Evolutionary conservation across 129 eudicot species (phyloP), one percentile per base, ranked within the genome.

Genomic region (Chrysanthemum lavandulifolium): DNA sequence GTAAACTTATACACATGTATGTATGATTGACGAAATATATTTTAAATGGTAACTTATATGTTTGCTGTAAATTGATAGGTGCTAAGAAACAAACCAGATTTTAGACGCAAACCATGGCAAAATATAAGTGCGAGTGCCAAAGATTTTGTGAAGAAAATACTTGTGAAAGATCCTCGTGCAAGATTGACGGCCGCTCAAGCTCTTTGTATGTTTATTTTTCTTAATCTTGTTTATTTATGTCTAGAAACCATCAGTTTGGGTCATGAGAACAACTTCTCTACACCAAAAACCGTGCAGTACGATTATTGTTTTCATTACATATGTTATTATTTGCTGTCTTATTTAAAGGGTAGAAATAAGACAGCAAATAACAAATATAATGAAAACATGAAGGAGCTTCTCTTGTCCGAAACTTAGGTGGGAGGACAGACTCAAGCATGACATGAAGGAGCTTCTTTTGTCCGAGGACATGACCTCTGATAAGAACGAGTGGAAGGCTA

Each of bases 121-220:
- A 75, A 68, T 45, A 84, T 90, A 27, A 94, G 97, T 79, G 51
- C 73, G 50, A 81, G 91, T 47, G 99, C 99, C n/a, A 88, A 88
- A 82, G 99, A 94, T 86, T 94, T 94, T 70, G 88, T 94, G 48
- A 88, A 86, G 86, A 94, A 94, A 77, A 79, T 94, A 64, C 88
- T 94, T 57, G 91, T 90, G 61, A 94, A 94, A 82, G 92, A 94
- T 81, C 99, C 99, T 73, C 91, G 89, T 54, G 88, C 96, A 49
- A 84, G 99, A 82, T 86, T 90, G 61, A 94, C 99, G 66, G 99
- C 99, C 63, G 97, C 99, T 47, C 99, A 94, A 84, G 99, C 99
- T 65, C 73, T 94, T 53, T 94, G 99, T 94, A 88, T 75, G 96
- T 82, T 69, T 83, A 62, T 83, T 53, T 36, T 73, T 48, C 51